phyloP scores from a whole-genome alignment of 2,329 filamentous ascomycete genomes.

The Colletotrichum lini region DNA sequence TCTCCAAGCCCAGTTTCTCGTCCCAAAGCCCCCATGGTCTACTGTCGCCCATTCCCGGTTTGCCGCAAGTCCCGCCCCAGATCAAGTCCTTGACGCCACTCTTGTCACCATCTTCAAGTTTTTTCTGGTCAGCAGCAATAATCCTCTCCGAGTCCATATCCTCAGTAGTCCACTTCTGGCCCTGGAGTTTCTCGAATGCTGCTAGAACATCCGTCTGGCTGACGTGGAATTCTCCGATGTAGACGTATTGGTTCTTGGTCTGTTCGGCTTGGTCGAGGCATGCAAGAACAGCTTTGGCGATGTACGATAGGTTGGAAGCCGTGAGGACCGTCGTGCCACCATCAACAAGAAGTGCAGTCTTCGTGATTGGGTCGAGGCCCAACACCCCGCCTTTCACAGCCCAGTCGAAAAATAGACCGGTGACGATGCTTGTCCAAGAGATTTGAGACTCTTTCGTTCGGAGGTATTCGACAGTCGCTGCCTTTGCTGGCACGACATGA shows the following conservation, averaged over 20 bases:
- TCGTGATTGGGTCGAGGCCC: constrained; percentile 39
- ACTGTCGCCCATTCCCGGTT: constrained; percentile 2
- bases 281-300: constrained; percentile 2
- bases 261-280: neutral
- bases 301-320: neutral
- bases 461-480: constrained; percentile 18
- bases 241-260: constrained; percentile 12
- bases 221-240: neutral
- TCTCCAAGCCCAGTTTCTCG: constrained; percentile 8
- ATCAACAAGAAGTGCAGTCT: constrained; percentile 31
- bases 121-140: neutral
- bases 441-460: constrained; percentile 14
- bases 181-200: neutral
- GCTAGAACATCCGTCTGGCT: constrained; percentile 6
- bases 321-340: constrained; percentile 6
- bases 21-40: constrained; percentile 18
- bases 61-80: constrained; percentile 2
- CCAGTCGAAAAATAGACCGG: constrained; percentile 48
- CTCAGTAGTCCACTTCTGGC: constrained; percentile 1
- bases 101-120: neutral
- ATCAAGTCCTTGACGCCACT: neutral
- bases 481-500: neutral
- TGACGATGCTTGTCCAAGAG: constrained; percentile 35
- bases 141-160: neutral
- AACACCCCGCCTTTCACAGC: constrained; percentile 41